Evolutionary conservation across 805 yeast species (phyloP).

Genomic region (Naumovozyma castellii): DNA sequence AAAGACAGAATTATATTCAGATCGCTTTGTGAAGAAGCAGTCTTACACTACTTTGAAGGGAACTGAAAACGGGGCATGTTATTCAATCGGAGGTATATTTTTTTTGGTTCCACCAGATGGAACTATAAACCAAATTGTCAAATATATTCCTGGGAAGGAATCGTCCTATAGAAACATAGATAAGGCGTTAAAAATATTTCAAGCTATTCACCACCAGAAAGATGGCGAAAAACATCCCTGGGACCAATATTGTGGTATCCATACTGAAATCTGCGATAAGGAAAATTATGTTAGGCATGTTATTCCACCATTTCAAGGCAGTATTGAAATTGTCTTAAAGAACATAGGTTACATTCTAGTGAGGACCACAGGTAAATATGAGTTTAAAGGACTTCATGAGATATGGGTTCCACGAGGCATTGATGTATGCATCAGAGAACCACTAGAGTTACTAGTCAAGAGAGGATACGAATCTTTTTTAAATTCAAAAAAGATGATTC

Average conservation of each 20-base stretch:
- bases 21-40: slow-evolving; percentile 23
- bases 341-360: slow-evolving; percentile 56
- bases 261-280: slow-evolving; percentile 7
- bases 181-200: slow-evolving; percentile 27
- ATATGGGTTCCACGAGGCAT: slow-evolving; percentile 49
- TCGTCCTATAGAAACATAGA: slow-evolving; percentile 28
- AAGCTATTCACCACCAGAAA: slow-evolving; percentile 9
- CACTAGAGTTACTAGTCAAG: slow-evolving; percentile 30
- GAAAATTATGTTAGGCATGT: slow-evolving; percentile 35
- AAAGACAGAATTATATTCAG: slow-evolving; percentile 27
- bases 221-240: slow-evolving; percentile 23
- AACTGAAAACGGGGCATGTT: slow-evolving; percentile 31
- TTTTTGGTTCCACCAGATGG: slow-evolving; percentile 46
- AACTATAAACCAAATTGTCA: slow-evolving; percentile 40
- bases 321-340: slow-evolving; percentile 54
- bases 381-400: slow-evolving; percentile 33
- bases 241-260: slow-evolving; percentile 25
- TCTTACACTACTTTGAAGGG: slow-evolving; percentile 33
- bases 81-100: slow-evolving; percentile 53
- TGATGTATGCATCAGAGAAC: slow-evolving; percentile 44
- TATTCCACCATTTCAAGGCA: slow-evolving; percentile 64
- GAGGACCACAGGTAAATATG: slow-evolving; percentile 45
- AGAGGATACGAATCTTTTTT: slow-evolving; percentile 28
- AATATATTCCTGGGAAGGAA: slow-evolving; percentile 36
- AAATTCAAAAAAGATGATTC: slow-evolving; percentile 24